These are phyloP conservation scores for Kwoniella sp. DNA, from an alignment of 768 basidiomycete species.

Conservation along the genomic window DNA sequence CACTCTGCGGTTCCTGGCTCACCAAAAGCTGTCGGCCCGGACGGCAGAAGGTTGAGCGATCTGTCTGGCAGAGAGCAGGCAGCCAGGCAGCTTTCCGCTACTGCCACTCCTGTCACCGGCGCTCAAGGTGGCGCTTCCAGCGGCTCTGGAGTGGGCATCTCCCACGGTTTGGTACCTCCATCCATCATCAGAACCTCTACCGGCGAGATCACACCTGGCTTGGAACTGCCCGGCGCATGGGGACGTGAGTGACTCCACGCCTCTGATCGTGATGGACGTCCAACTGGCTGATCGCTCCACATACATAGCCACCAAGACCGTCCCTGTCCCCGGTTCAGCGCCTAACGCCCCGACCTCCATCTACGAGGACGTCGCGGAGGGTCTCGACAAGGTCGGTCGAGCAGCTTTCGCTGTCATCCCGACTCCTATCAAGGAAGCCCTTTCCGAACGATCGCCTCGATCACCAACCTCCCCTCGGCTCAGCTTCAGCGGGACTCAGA, in stretches of 20 bases:
- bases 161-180: no score
- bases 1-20: background rate
- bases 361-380: constrained; percentile 39
- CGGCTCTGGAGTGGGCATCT: no score
- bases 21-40: background rate
- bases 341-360: constrained; percentile 30
- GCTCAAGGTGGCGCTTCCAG: background rate
- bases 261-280: background rate
- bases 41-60: constrained; percentile 16
- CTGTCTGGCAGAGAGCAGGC: constrained; percentile 44
- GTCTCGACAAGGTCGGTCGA: constrained; percentile 32
- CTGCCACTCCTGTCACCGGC: background rate
- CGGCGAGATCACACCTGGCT: constrained; percentile 29
- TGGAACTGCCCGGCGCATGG: constrained; percentile 42
- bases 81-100: constrained; percentile 35
- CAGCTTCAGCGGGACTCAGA: background rate
- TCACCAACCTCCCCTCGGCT: background rate
- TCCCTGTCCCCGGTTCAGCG: constrained; percentile 24
- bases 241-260: constrained; percentile 23
- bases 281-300: background rate
- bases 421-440: constrained; percentile 28
- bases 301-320: constrained; percentile 17
- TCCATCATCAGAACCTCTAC: background rate
- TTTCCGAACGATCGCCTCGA: constrained; percentile 10
- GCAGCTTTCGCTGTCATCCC: constrained; percentile 39